A percentile compares a stretch with the other conserved stretches of the same genome.
These are phyloP conservation scores for Astrothelium subdiscretum DNA, from an alignment of 495 filamentous ascomycete species.

Conservation along the genomic window DNA sequence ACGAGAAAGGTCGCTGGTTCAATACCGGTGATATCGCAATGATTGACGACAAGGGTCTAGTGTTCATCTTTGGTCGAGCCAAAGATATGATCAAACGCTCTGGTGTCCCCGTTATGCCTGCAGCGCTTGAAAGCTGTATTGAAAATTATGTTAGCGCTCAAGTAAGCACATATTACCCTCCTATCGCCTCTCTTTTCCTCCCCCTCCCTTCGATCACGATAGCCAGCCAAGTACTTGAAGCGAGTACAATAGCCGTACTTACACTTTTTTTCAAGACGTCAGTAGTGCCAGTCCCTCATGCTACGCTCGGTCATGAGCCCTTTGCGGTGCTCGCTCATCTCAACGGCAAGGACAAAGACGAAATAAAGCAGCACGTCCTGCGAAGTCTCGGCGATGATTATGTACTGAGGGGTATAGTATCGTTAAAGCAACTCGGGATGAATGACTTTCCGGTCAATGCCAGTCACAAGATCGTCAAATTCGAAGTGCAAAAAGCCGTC, in stretches of 20 bases:
- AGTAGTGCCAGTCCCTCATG: background rate
- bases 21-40: slow-evolving; percentile 3
- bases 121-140: slow-evolving; percentile 4
- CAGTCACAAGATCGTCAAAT: slow-evolving; percentile 6
- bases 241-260: background rate
- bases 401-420: background rate
- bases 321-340: background rate
- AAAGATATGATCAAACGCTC: slow-evolving; percentile 3
- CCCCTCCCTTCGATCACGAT: too few relatives aligned
- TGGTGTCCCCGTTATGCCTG: slow-evolving; percentile 1
- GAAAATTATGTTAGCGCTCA: background rate
- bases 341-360: background rate
- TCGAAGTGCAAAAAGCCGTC: background rate
- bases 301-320: slow-evolving; percentile 1
- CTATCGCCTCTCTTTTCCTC: background rate
- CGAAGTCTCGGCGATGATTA: slow-evolving; percentile 3
- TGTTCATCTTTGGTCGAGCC: slow-evolving; percentile 2
- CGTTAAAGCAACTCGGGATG: slow-evolving; percentile 3
- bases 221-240: background rate
- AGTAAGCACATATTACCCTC: background rate
- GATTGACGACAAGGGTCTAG: background rate
- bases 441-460: slow-evolving; percentile 4
- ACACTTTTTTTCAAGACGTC: background rate
- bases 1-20: background rate
- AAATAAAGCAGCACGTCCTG: slow-evolving; percentile 3